These are phyloP conservation scores for Solanum virginianum DNA, from an alignment of 257 asterid genomes.

Conservation along the genomic window DNA sequence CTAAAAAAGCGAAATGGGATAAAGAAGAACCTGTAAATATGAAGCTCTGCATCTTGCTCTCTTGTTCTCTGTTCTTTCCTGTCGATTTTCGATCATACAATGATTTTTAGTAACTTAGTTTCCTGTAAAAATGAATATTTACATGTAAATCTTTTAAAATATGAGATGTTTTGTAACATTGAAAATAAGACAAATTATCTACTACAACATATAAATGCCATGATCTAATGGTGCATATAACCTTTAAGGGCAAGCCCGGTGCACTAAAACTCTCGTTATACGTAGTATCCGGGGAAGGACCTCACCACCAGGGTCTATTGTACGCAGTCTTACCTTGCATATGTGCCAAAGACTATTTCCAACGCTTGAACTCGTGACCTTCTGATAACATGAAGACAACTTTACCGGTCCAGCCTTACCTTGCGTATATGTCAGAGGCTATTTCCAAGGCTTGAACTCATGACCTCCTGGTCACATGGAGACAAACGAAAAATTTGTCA, in stretches of 20 bases:
- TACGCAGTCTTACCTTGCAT: too few species aligned
- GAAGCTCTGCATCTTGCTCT: neutral
- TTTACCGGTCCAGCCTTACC: neutral
- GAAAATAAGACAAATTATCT: neutral
- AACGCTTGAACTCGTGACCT: too few species aligned
- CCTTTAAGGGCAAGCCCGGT: too few species aligned
- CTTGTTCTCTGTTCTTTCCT: neutral
- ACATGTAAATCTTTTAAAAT: too few species aligned
- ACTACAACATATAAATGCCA: neutral
- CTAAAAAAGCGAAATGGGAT: neutral
- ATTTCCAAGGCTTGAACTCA: too few species aligned
- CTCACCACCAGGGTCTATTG: too few species aligned
- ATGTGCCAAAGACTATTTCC: too few species aligned
- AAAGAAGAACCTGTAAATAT: neutral
- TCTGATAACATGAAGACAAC: neutral
- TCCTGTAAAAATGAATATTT: neutral
- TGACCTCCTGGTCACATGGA: too few species aligned
- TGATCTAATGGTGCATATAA: neutral
- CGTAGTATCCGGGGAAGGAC: too few species aligned
- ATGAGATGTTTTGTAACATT: too few species aligned
- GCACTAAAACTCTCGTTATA: too few species aligned
- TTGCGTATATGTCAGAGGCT: too few species aligned
- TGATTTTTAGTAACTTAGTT: neutral
- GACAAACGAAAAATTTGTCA: neutral
- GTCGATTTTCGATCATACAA: neutral